Evolutionary conservation across 768 basidiomycete genomes (phyloP).

Genomic region (Punctularia strigosozonata): DNA sequence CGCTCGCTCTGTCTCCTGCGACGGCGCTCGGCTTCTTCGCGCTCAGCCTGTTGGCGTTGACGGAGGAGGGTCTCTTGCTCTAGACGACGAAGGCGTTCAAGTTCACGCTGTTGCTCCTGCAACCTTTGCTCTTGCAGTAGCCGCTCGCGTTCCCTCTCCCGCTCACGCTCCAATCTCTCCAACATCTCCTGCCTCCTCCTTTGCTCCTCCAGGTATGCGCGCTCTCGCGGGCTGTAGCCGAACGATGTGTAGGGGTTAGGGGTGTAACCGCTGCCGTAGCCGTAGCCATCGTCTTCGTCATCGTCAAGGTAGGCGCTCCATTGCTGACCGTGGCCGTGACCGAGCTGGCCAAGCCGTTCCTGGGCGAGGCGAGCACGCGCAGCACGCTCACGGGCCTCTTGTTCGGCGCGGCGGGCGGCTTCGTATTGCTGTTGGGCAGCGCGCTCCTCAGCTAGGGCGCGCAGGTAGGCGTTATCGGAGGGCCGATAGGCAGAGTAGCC

Average conservation of each 20-base stretch:
- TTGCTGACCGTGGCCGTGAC: no score
- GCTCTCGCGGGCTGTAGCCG: constrained; percentile 2
- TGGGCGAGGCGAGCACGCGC: constrained; percentile 14
- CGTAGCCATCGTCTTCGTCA: constrained; percentile 9
- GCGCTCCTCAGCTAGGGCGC: constrained; percentile 17
- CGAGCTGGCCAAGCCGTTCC: no score
- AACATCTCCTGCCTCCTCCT: constrained; percentile 5
- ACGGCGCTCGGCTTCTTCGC: constrained; percentile 9
- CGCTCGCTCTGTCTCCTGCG: constrained; percentile 7
- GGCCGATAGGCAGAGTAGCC: neutral
- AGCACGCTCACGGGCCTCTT: constrained; percentile 16
- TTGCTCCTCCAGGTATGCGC: constrained; percentile 4
- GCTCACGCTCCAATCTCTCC: constrained; percentile 6
- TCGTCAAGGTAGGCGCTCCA: constrained; percentile 14
- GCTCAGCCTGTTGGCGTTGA: no score
- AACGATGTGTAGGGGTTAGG: no score
- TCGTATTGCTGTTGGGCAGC: constrained; percentile 15
- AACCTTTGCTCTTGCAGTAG: constrained; percentile 9
- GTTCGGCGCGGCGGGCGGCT: constrained; percentile 15
- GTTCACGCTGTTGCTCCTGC: constrained; percentile 7
- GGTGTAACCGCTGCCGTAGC: constrained; percentile 5
- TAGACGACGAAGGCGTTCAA: neutral
- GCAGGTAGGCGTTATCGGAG: constrained; percentile 8
- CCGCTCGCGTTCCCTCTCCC: constrained; percentile 3
- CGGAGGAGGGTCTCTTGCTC: constrained; percentile 1